Evolutionary conservation across 2,329 filamentous ascomycete genomes (phyloP).

Genomic region (Corynespora cassiicola): DNA sequence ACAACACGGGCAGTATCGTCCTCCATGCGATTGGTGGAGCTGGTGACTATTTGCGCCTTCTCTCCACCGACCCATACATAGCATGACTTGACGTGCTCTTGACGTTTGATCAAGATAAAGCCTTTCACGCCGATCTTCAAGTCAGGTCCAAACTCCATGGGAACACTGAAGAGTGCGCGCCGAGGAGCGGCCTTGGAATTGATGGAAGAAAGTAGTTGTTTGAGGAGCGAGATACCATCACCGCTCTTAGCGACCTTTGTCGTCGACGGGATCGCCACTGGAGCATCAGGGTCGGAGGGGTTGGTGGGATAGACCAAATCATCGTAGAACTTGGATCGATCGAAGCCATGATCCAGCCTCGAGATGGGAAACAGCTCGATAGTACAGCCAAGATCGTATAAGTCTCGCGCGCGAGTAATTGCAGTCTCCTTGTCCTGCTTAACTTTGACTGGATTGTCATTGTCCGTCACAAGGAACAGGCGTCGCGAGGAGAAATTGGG

Average conservation of each 20-base stretch:
- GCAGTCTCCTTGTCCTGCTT: slow-evolving; percentile 78
- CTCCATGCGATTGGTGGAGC: slow-evolving; percentile 76
- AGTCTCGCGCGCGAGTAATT: slow-evolving; percentile 86
- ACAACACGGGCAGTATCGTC: slow-evolving; percentile 79
- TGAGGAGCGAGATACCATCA: slow-evolving; percentile 79
- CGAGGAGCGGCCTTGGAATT: slow-evolving; percentile 89
- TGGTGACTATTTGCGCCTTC: slow-evolving; percentile 77
- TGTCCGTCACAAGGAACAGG: slow-evolving; percentile 95
- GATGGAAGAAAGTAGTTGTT: slow-evolving; percentile 83
- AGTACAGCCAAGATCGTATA: slow-evolving; percentile 89
- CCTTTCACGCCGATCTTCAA: slow-evolving; percentile 91
- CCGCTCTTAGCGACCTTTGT: slow-evolving; percentile 71
- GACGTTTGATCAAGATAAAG: slow-evolving; percentile 86
- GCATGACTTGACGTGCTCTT: slow-evolving; percentile 79
- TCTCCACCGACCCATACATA: slow-evolving; percentile 92
- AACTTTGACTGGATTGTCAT: slow-evolving; percentile 78
- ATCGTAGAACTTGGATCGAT: slow-evolving; percentile 88
- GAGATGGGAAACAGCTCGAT: slow-evolving; percentile 95
- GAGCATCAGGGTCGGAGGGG: slow-evolving; percentile 69
- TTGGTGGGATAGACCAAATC: slow-evolving; percentile 88
- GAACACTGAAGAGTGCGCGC: slow-evolving; percentile 84
- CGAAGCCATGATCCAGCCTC: slow-evolving; percentile 72
- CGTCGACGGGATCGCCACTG: slow-evolving; percentile 58
- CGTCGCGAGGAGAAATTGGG: slow-evolving; percentile 92
- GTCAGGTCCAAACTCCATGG: slow-evolving; percentile 84